Evolutionary conservation across 192 early-diverging fungal species (phyloP), one percentile per base, ranked within the genome.

Genomic region (Umbelopsis isabellina): DNA sequence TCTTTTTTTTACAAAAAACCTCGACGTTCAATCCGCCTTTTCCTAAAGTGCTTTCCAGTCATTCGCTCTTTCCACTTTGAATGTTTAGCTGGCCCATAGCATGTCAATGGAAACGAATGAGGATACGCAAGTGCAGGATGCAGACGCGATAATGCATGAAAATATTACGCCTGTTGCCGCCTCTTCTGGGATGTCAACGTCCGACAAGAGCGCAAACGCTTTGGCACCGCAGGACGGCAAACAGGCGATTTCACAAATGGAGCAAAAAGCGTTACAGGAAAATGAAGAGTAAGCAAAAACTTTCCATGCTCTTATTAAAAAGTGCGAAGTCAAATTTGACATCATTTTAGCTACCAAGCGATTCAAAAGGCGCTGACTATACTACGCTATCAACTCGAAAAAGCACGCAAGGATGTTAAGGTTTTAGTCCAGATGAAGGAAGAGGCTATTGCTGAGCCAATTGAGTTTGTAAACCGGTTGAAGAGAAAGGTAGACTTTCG

Each of bases 331-430:
- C 51, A 12, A 52, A 25, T 52, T 13, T 25, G 9, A 21, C 51
- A 23, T 22, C 15, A n/a, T 48, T 45, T 52, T 13, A 79, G 77
- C 48, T 79, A 79, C 45, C 70, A 75, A 53, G 49, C 68, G n/a
- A 64, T 79, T 9, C 23, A 37, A 33, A 69, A 58, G 22, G 65
- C 70, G 49, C 23, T 79, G 9, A 66, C 75, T 45, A 55, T 79
- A 16, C 49, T 79, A 25, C 51, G 35, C 15, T 73, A 72, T 35
- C 84, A 85, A 49, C 65, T 85, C 4, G 70, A 73, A 23, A 80
- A 80, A 67, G 81, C 80, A 2, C 78, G 72, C 5, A 72, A 83
- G 48, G 82, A 83, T 65, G 33, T 85, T 11, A 48, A 75, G 48
- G 50, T 69, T 12, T 49, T 85, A n/a, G 69, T 75, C 45, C 66